Percentiles rank a stretch among this genome's conserved stretches.
These are phyloP conservation scores for Nigrospora oryzae DNA, from an alignment of 2,329 filamentous ascomycete species.

Conservation along the genomic window DNA sequence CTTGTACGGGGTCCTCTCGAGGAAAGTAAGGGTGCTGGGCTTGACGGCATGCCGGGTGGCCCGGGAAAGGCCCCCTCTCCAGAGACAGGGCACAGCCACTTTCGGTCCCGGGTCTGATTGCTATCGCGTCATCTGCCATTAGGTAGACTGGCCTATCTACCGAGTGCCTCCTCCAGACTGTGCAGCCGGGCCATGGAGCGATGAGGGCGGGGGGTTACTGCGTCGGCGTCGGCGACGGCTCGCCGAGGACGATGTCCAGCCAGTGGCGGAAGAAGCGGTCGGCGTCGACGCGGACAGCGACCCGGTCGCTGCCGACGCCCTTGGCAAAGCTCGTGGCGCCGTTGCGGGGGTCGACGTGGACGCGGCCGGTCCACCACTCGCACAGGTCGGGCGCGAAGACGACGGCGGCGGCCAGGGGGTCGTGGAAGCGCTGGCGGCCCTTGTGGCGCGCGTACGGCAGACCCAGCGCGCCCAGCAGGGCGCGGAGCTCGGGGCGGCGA, in stretches of 20 bases:
- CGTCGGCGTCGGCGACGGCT: too few relatives aligned
- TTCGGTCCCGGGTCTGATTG: too few relatives aligned
- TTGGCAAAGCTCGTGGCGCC: slow-evolving; percentile 1
- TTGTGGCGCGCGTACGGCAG: slow-evolving; percentile 1
- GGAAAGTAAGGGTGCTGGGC: too few relatives aligned
- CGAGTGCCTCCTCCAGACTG: too few relatives aligned
- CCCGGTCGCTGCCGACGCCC: background rate
- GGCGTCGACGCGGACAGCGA: slow-evolving; percentile 2
- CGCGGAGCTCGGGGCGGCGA: background rate
- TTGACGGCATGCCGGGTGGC: too few relatives aligned
- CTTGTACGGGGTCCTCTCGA: too few relatives aligned
- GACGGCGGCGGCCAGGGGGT: slow-evolving; percentile 4
- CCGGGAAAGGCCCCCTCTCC: too few relatives aligned
- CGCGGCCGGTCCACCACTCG: slow-evolving; percentile 1
- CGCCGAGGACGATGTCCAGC: background rate
- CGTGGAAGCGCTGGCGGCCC: slow-evolving; percentile 3
- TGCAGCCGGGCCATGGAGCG: too few relatives aligned
- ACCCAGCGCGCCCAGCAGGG: background rate
- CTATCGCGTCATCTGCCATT: too few relatives aligned
- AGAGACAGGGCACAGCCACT: too few relatives aligned
- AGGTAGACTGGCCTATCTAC: too few relatives aligned
- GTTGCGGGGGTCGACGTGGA: background rate
- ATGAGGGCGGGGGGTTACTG: too few relatives aligned
- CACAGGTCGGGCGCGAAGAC: slow-evolving; percentile 4
- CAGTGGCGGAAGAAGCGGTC: slow-evolving; percentile 3